phyloP scores from a whole-genome alignment of 1,284 basidiomycete species.

The Trichosporon sp. region DNA sequence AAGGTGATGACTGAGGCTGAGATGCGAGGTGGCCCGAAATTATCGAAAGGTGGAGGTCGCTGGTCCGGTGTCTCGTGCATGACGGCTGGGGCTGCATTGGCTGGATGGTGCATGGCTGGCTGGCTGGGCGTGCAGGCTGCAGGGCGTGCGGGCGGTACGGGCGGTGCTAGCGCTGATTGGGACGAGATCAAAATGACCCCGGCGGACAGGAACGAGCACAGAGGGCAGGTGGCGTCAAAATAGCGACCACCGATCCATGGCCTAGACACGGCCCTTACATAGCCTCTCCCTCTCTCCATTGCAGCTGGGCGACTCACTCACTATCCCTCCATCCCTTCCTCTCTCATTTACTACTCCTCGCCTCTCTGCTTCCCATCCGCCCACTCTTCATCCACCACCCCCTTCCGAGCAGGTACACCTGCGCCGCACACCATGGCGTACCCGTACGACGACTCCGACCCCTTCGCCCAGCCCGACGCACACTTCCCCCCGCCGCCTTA shows the following conservation, averaged over 20 bases:
- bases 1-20: background rate
- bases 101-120: background rate
- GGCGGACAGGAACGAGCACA: background rate
- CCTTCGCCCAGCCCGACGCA: conserved; percentile 21
- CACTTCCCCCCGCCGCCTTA: conserved; percentile 15
- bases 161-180: background rate
- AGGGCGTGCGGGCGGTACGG: background rate
- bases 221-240: conserved; percentile 1
- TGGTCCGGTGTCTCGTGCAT: background rate
- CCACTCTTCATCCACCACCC: background rate
- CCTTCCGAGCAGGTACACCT: background rate
- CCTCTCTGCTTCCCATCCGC: background rate
- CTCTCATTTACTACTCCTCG: background rate
- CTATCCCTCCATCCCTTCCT: background rate
- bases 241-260: background rate
- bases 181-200: background rate
- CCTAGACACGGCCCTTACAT: conserved; percentile 8
- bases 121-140: background rate
- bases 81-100: too few species aligned
- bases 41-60: background rate
- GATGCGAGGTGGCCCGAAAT: conserved; percentile 6
- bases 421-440: conserved; percentile 22
- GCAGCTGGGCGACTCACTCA: too few species aligned
- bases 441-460: conserved; percentile 22
- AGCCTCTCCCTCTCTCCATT: background rate